phyloP scores from a whole-genome alignment of 2,329 filamentous ascomycete genomes.

The Sarocladium kiliense region DNA sequence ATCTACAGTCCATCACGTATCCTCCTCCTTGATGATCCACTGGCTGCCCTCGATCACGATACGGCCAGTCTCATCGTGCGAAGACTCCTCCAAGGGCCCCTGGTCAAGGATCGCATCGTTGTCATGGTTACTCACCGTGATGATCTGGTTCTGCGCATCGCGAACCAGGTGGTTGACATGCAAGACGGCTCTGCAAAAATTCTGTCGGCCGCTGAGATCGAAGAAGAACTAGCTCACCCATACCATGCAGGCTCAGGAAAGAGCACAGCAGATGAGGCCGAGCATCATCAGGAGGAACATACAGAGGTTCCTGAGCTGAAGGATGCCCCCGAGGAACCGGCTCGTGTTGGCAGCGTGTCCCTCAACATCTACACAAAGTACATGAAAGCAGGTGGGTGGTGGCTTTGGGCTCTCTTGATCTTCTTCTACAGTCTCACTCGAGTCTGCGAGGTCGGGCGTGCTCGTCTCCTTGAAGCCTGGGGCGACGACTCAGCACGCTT shows the following conservation, averaged over 20 bases:
- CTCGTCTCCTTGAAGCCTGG: slow-evolving; percentile 84
- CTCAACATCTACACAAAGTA: slow-evolving; percentile 78
- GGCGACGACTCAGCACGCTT: slow-evolving; percentile 50
- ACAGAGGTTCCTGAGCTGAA: slow-evolving; percentile 17
- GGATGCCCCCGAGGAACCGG: slow-evolving; percentile 26
- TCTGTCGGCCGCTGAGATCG: slow-evolving; percentile 40
- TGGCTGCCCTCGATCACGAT: slow-evolving; percentile 58
- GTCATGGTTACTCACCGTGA: slow-evolving; percentile 78
- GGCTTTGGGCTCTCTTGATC: slow-evolving; percentile 66
- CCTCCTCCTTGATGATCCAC: slow-evolving; percentile 57
- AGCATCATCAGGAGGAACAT: slow-evolving; percentile 27
- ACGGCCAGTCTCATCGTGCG: slow-evolving; percentile 59
- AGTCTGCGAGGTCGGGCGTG: slow-evolving; percentile 58
- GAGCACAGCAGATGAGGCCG: slow-evolving; percentile 14
- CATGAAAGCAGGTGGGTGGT: slow-evolving; percentile 71
- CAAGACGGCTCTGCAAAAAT: slow-evolving; percentile 51
- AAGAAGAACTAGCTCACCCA: slow-evolving; percentile 30
- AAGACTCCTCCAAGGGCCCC: slow-evolving; percentile 53
- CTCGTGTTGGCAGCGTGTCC: slow-evolving; percentile 64
- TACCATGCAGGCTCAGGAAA: slow-evolving; percentile 24
- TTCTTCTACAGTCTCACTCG: slow-evolving; percentile 60
- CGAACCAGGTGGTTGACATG: slow-evolving; percentile 69
- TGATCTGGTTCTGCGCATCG: slow-evolving; percentile 69
- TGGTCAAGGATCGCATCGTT: slow-evolving; percentile 60
- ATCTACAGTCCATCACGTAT: slow-evolving; percentile 54